Conservation (phyloP, 1,284 basidiomycete species). For the Malassezia brasiliensis region DNA sequence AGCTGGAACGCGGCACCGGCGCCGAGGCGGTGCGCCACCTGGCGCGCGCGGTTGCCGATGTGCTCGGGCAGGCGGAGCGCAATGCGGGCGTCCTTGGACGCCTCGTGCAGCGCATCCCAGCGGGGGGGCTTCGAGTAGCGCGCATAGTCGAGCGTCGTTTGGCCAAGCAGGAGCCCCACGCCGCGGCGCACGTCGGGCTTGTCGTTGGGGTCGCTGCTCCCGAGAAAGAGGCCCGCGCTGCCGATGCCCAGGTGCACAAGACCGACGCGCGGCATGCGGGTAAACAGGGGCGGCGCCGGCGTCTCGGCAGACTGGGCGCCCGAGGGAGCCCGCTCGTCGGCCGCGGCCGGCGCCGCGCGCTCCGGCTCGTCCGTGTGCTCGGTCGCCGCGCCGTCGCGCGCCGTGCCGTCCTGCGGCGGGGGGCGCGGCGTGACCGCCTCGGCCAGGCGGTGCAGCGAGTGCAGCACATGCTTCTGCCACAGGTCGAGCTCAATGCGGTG, state of each 20-base stretch:
- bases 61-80: conserved; percentile 12
- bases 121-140: background rate
- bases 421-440: background rate
- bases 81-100: conserved; percentile 5
- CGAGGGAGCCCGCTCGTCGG: too few species aligned
- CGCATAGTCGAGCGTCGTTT: conserved; percentile 8
- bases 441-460: background rate
- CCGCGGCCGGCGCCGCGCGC: too few species aligned
- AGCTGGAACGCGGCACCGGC: conserved; percentile 2
- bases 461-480: conserved; percentile 8
- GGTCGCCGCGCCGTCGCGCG: background rate
- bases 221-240: background rate
- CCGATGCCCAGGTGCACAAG: conserved; percentile 8
- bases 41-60: background rate
- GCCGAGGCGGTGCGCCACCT: background rate
- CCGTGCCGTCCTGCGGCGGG: background rate
- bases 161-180: conserved; percentile 6
- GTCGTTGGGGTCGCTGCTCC: conserved; percentile 7
- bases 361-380: background rate
- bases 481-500: conserved; percentile 13
- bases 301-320: too few species aligned
- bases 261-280: conserved; percentile 1
- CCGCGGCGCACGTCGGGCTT: conserved; percentile 12
- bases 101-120: background rate
- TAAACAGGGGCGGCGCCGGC: background rate